Percentiles rank a stretch among this genome's conserved stretches.
Evolutionary conservation across 2,329 filamentous ascomycete species (phyloP).

Genomic region (Xylariaceae sp.): DNA sequence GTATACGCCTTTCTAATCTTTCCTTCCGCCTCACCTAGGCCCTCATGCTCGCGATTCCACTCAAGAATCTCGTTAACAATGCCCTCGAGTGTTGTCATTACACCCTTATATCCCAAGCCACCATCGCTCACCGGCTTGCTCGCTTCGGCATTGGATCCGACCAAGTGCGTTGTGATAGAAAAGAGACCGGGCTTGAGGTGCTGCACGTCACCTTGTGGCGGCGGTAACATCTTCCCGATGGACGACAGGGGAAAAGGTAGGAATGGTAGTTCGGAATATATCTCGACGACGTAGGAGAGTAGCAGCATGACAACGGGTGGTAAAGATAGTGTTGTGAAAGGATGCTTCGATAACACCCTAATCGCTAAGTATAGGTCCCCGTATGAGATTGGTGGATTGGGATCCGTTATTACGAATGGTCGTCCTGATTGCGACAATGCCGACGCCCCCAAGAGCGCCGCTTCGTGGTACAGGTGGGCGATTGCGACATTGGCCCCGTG

Average conservation of each 20-base stretch:
- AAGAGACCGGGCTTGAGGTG: conserved; percentile 39
- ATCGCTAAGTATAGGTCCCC: conserved; percentile 35
- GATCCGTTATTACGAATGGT: conserved; percentile 40
- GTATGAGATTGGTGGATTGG: conserved; percentile 38
- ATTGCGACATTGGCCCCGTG: conserved; percentile 40
- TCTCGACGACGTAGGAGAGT: conserved; percentile 35
- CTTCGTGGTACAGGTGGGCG: conserved; percentile 39
- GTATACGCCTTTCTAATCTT: conserved; percentile 31
- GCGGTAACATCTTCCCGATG: conserved; percentile 28
- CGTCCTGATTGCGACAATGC: conserved; percentile 33
- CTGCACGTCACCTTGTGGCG: conserved; percentile 32
- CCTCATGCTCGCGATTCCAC: conserved; percentile 37
- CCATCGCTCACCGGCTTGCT: conserved; percentile 32
- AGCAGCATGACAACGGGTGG: conserved; percentile 35
- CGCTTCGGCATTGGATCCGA: conserved; percentile 33
- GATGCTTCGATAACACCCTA: conserved; percentile 33
- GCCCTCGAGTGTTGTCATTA: conserved; percentile 38
- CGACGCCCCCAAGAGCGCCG: conserved; percentile 32
- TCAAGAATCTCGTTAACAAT: conserved; percentile 38
- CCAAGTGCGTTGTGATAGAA: conserved; percentile 38
- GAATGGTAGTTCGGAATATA: conserved; percentile 33
- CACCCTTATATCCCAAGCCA: conserved; percentile 37
- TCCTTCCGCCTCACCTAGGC: conserved; percentile 1
- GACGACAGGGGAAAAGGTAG: conserved; percentile 21
- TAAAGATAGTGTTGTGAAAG: conserved; percentile 31